Base-by-base conservation (phyloP, 2,329 filamentous ascomycete genomes). In the Botrytis squamosa region DNA sequence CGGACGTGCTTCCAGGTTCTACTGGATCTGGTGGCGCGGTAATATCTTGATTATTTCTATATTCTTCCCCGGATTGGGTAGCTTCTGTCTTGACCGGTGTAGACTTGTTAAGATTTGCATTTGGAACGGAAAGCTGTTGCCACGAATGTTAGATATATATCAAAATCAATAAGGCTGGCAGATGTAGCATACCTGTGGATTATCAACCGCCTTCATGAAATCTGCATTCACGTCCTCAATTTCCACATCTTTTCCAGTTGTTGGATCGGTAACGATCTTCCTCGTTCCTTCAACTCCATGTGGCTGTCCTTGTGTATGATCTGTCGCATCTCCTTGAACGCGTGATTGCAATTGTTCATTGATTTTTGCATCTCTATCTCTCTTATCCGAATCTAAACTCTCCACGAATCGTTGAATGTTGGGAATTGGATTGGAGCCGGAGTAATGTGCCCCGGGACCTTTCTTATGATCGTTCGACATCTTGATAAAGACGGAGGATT, bases 21-120 rank as follows among this genome's bases (percentile, higher is more conserved):
- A 97, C 86, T 0, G 95, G 95, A 77, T 97, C 95, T 1, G 95
- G 95, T 3, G 95, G 95, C 0, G 95, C 93, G 0, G 94, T 97
- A 73, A 97, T 86, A 83, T 98, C 95, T 83, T 98, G 95, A 16
- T 90, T 93, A 73, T 92, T 81, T 76, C 92, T 93, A 82, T 98
- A 98, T 76, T 97, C 93, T 74, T 91, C 88, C 42, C 91, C 89
- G 0, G 90, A 90, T 81, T 97, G 93, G 0, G 86, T 86, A 0
- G 91, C 82, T 1, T 93, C 88, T 0, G 93, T 93, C 80, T 92
- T 89, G 52, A 94, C 86, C 0, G 92, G 87, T 5, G 93, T 92
- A 4, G 89, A 85, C 81, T 92, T 95, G 76, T 90, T 89, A 3
- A 98, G 84, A 79, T 97, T 98, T 60, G 93, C 93, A 82, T 98